Evolutionary conservation across 768 basidiomycete species (phyloP), one percentile per base, ranked within the genome.

Genomic region (Trametes sanguinea): DNA sequence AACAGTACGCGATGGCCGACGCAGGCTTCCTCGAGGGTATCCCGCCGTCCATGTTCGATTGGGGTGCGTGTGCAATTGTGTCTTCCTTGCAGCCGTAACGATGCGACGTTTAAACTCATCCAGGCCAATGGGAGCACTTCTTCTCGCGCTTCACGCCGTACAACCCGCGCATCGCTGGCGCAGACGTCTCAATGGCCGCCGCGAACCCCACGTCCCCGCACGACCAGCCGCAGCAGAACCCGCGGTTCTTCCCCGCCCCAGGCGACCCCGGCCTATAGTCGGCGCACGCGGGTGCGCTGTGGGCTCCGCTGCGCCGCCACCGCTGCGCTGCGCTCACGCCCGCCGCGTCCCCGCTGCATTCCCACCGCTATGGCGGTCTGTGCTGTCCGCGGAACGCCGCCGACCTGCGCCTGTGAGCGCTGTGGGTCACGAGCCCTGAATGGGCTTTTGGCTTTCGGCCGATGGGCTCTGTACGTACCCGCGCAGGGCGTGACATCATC

Each of bases 1-100:
- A 86, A 55, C 86, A 88, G 59, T 82, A 84, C 68, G 84, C 86
- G 35, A 78, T 85, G 77, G 82, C 83, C 17, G 89, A 91, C 70
- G 83, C 76, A 61, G 87, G 83, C 16, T 82, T 89, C 57, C 76
- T 94, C 72, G 89, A 92, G 62, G 90, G 90, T 1, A 85, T 94
- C 54, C 92, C 92, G 45, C 87, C 86, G 3, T 82, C 84, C 2
- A 92, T 94, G 90, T 94, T 92, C 74, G 90, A 93, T 73, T 94
- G 90, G 89, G 84, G 90, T 91, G 68, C 65, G 81, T 78, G 27
- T 13, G 30, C 45, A 27, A 27, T 44, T 52, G 57, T n/a, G 11
- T 11, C 46, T 48, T 27, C 60, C 51, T 6, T n/a, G 30, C 32
- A 55, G 27, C 45, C 51, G 48, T 27, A 37, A 37, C 11, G 35